A percentile compares a stretch with the other conserved stretches of the same genome.
These are phyloP conservation scores for Trichoderma sp. DNA, from an alignment of 2,329 filamentous ascomycete species.

Conservation along the genomic window DNA sequence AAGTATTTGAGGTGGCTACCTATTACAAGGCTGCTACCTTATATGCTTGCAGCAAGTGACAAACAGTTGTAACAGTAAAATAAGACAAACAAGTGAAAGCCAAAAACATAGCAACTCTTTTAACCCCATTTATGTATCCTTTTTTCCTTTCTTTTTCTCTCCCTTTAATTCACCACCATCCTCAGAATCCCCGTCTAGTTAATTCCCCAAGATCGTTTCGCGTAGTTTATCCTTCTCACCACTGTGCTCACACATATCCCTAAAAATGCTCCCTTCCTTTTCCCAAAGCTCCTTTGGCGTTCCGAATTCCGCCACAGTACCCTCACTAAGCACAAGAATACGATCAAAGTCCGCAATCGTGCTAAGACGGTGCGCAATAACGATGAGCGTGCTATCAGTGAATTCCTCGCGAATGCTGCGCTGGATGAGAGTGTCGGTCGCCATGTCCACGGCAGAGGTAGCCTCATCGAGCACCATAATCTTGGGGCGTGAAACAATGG, in stretches of 20 bases:
- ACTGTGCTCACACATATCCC: slow-evolving; percentile 61
- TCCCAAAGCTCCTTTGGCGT: slow-evolving; percentile 61
- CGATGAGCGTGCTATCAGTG: slow-evolving; percentile 63
- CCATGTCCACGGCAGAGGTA: slow-evolving; percentile 75
- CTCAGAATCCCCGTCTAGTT: neutral
- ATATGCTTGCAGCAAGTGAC: neutral
- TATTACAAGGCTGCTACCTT: neutral
- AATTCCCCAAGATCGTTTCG: slow-evolving; percentile 41
- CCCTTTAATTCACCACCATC: neutral
- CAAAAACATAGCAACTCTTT: neutral
- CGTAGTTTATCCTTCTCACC: slow-evolving; percentile 55
- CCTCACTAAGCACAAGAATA: slow-evolving; percentile 68
- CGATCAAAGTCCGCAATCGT: slow-evolving; percentile 76
- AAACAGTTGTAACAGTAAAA: neutral
- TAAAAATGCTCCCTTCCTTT: slow-evolving; percentile 52
- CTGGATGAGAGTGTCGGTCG: slow-evolving; percentile 71
- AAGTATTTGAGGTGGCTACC: too few relatives aligned
- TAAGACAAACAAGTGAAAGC: neutral
- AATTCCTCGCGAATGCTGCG: slow-evolving; percentile 71
- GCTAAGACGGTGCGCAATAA: slow-evolving; percentile 73
- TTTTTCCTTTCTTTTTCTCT: neutral
- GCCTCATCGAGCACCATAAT: slow-evolving; percentile 81
- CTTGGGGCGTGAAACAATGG: slow-evolving; percentile 68
- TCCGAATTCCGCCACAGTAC: slow-evolving; percentile 65
- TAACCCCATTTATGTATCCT: neutral